Base-by-base conservation (phyloP, 2,329 filamentous ascomycete species). In the Pestalotiopsis sp. region DNA sequence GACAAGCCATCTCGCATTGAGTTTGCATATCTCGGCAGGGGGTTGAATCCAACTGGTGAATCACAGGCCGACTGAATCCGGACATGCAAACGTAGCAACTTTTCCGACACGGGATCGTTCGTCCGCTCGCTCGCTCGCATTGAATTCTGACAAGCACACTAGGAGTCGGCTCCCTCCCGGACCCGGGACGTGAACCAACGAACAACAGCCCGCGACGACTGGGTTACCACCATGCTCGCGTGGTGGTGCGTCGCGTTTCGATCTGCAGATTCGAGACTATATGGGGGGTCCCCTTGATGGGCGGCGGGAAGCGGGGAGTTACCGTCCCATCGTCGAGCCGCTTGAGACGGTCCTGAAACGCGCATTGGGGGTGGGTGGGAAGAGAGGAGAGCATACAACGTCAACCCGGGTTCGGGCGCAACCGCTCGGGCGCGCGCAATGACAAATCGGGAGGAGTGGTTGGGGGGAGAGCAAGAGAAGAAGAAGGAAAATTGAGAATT, bases 261-360 rank as follows among this genome's bases (percentile, higher is more conserved):
- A 61, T 61, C 59, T 62, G 20, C 59, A 17, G 20, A 36, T 9
- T 14, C 62, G 39, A 45, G 62, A 64, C 62, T 31, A 13, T 31
- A 52, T n/a, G 9, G 25, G 31, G 31, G 38, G 31, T 36, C 31
- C n/a, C 41, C 39, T 39, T 31, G 62, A 49, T 52, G 41, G 39
- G 39, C 3, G 6, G 13, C 31, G 36, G 27, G 49, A 38, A n/a
- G 27, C 45, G 64, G 64, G 52, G 39, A 57, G 41, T n/a, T 59
- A 45, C 52, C 36, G 56, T 60, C 45, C 31, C 52, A 39, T 62
- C 20, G 4, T 62, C 57, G 20, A 62, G 59, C 36, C n/a, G 59
- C 36, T 66, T 66, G 64, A 66, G 56, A 66, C 64, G 64, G 56
- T 56, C 31, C 56, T 66, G 64, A 66, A 66, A 66, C 64, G 27